These are phyloP conservation scores for Schizonepeta tenuifolia DNA, from an alignment of 257 asterid genomes.

Conservation along the genomic window DNA sequence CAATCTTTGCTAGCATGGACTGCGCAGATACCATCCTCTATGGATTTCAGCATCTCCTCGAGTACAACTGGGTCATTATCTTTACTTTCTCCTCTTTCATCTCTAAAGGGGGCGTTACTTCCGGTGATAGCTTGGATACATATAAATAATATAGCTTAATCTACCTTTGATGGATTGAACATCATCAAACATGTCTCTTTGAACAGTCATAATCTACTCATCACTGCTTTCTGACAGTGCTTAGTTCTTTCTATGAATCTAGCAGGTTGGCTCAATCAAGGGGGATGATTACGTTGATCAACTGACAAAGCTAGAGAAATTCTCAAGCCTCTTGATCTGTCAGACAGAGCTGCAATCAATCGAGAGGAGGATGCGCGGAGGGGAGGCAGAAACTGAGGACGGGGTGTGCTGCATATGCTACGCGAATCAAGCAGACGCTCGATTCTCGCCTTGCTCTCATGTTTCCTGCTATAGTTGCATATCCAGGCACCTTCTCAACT, in stretches of 20 bases:
- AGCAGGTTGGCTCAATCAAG: slow-evolving; percentile 66
- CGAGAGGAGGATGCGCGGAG: slow-evolving; percentile 43
- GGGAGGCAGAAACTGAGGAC: slow-evolving; percentile 55
- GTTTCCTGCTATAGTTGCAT: slow-evolving; percentile 87
- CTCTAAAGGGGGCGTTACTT: background rate
- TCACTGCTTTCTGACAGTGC: slow-evolving; percentile 25
- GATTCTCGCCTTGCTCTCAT: slow-evolving; percentile 75
- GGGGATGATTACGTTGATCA: slow-evolving; percentile 60
- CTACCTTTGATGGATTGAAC: background rate
- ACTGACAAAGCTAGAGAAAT: slow-evolving; percentile 63
- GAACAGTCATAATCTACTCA: too few relatives aligned
- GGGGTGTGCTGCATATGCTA: slow-evolving; percentile 86
- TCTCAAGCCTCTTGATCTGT: slow-evolving; percentile 62
- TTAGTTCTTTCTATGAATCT: background rate
- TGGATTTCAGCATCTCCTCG: slow-evolving; percentile 78
- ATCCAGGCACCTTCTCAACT: slow-evolving; percentile 82
- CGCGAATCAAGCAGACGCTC: slow-evolving; percentile 57
- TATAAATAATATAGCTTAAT: background rate
- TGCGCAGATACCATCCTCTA: slow-evolving; percentile 73
- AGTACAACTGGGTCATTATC: slow-evolving; percentile 76
- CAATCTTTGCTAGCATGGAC: slow-evolving; percentile 83
- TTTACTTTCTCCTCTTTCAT: background rate
- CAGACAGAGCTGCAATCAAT: slow-evolving; percentile 53
- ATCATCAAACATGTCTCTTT: too few relatives aligned
- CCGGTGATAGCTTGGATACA: too few relatives aligned